These are phyloP conservation scores for Geopyxis carbonaria DNA, from an alignment of 495 filamentous ascomycete species.

Conservation along the genomic window DNA sequence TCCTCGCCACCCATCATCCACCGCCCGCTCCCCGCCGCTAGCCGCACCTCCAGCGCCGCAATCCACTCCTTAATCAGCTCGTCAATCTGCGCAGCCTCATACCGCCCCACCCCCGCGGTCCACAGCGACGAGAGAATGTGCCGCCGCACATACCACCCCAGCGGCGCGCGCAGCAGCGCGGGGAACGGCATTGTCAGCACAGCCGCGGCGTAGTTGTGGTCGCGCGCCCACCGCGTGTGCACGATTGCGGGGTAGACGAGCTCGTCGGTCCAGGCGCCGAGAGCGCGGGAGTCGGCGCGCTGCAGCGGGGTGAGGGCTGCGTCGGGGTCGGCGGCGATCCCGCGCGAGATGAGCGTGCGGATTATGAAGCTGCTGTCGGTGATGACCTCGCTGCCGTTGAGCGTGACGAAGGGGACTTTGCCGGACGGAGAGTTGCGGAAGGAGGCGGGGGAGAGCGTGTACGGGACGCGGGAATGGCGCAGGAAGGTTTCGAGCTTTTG, in stretches of 20 bases:
- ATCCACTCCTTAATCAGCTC: no score
- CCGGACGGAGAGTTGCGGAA: constrained; percentile 7
- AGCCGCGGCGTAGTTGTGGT: constrained; percentile 4
- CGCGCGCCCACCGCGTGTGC: constrained; percentile 4
- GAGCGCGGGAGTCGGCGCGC: constrained; percentile 13
- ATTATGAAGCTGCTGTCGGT: constrained; percentile 15
- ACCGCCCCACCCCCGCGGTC: no score
- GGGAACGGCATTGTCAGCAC: background rate
- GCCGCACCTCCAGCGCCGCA: no score
- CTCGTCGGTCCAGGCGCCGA: constrained; percentile 12
- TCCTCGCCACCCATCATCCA: no score
- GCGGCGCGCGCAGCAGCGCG: background rate
- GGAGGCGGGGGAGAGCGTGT: background rate
- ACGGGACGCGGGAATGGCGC: constrained; percentile 7
- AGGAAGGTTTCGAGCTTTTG: constrained; percentile 16
- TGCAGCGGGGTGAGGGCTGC: constrained; percentile 5
- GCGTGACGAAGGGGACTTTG: constrained; percentile 15
- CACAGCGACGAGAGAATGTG: constrained; percentile 5
- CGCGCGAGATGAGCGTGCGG: constrained; percentile 7
- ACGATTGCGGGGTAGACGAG: constrained; percentile 6
- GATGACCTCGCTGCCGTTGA: constrained; percentile 3
- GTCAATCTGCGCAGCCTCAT: no score
- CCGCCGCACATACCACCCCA: constrained; percentile 9
- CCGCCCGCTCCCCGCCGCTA: no score
- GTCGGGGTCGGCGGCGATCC: constrained; percentile 6